Evolutionary conservation across 2,329 filamentous ascomycete species (phyloP).

Genomic region (Bipolaris victoriae): DNA sequence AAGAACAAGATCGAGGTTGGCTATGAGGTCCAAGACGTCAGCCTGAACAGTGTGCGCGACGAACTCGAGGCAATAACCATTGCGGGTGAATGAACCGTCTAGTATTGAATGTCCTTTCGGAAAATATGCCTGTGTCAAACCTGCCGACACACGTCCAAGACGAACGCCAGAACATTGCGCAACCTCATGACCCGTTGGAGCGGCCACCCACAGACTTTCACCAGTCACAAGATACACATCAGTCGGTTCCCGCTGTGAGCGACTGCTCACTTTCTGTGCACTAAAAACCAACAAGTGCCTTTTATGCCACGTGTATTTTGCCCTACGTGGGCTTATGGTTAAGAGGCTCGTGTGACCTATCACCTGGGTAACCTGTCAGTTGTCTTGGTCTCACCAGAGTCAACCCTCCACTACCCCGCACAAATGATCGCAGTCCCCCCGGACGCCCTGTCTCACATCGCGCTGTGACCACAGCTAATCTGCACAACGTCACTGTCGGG

Average conservation of each 20-base stretch:
- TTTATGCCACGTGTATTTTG: neutral
- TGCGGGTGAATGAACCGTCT: slow-evolving; percentile 22
- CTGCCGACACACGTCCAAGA: neutral
- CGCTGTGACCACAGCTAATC: slow-evolving; percentile 24
- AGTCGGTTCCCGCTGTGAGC: neutral
- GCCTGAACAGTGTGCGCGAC: slow-evolving; percentile 30
- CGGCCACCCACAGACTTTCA: neutral
- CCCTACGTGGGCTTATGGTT: slow-evolving; percentile 6
- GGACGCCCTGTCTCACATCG: slow-evolving; percentile 4
- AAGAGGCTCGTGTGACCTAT: slow-evolving; percentile 9
- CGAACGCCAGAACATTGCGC: neutral
- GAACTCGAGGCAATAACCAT: slow-evolving; percentile 32
- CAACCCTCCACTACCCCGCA: slow-evolving; percentile 13
- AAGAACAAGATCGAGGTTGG: slow-evolving; percentile 46
- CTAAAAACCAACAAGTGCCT: neutral
- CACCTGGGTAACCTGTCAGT: slow-evolving; percentile 12
- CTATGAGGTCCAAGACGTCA: slow-evolving; percentile 30
- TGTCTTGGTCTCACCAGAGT: slow-evolving; percentile 12
- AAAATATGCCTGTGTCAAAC: neutral
- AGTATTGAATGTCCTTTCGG: neutral
- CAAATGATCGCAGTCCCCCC: neutral
- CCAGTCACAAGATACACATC: neutral
- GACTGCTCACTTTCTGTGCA: neutral
- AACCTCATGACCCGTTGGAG: slow-evolving; percentile 1
- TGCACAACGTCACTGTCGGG: slow-evolving; percentile 15